Conservation (phyloP, 352 stramenopile genomes). For the Hyaloperonospora arabidopsidis region DNA sequence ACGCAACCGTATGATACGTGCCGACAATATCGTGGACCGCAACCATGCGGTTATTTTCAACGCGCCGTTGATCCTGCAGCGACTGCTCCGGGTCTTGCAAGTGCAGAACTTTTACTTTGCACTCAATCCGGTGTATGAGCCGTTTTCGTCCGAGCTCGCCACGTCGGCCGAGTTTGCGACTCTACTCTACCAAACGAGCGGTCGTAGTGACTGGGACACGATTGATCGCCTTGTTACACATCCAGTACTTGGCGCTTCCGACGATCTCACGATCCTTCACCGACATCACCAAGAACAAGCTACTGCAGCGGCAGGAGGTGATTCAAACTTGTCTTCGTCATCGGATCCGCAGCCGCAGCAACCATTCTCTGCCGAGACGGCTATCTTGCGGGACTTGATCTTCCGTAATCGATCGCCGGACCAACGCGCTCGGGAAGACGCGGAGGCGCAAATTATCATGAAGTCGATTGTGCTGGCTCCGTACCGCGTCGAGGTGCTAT, state of each 20-base stretch:
- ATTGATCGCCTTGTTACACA: conserved; percentile 57
- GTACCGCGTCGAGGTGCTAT: conserved; percentile 94
- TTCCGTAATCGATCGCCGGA: conserved; percentile 52
- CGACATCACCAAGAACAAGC: conserved; percentile 26
- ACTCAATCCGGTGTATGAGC: conserved; percentile 74
- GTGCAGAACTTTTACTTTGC: conserved; percentile 85
- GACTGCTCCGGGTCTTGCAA: conserved; percentile 63
- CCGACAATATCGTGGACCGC: conserved; percentile 85
- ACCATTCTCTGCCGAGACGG: conserved; percentile 54
- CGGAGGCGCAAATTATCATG: conserved; percentile 82
- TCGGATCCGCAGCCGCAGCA: conserved; percentile 29
- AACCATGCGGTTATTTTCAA: conserved; percentile 92
- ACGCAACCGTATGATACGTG: conserved; percentile 61
- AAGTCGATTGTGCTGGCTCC: conserved; percentile 88
- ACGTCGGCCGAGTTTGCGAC: conserved; percentile 77
- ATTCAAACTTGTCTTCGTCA: conserved; percentile 10
- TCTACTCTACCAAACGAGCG: conserved; percentile 62
- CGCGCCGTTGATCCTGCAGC: conserved; percentile 58
- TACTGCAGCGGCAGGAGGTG: conserved; percentile 8
- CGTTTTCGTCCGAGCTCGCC: conserved; percentile 72
- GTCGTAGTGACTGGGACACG: conserved; percentile 67
- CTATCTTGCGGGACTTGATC: conserved; percentile 66
- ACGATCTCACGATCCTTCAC: conserved; percentile 51
- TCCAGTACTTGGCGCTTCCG: conserved; percentile 34
- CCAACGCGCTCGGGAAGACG: conserved; percentile 52